These are phyloP conservation scores for Dictyostelium brefeldianum DNA, from an alignment of 78 protist species.

Conservation along the genomic window DNA sequence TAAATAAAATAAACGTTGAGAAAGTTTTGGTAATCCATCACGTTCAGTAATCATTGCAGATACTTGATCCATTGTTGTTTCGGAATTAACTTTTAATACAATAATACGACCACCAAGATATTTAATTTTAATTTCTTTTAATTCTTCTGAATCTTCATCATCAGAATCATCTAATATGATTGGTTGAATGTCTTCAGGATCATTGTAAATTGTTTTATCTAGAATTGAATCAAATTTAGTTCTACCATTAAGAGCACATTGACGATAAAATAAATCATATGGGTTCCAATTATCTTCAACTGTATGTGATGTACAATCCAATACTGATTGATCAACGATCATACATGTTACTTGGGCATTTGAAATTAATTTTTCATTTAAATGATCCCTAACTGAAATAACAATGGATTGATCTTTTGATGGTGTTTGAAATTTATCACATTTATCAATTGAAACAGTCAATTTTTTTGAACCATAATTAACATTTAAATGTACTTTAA, in stretches of 20 bases:
- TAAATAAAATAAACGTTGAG: slow-evolving; percentile 29
- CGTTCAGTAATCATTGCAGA: slow-evolving; percentile 11
- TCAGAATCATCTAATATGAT: neutral
- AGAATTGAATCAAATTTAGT: neutral
- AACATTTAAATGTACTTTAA: neutral
- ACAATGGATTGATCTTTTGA: neutral
- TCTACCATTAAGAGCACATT: neutral
- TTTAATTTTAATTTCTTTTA: neutral
- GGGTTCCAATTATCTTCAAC: neutral
- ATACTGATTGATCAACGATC: slow-evolving; percentile 43
- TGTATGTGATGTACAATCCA: neutral
- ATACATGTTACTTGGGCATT: slow-evolving; percentile 31
- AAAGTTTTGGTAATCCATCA: slow-evolving; percentile 48
- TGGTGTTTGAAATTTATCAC: slow-evolving; percentile 37
- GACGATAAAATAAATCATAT: neutral
- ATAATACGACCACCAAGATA: slow-evolving; percentile 51
- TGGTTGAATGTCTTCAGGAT: neutral
- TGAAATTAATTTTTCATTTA: neutral
- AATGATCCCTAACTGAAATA: neutral
- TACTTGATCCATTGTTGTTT: neutral
- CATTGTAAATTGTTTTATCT: neutral
- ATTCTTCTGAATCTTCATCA: neutral
- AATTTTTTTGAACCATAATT: neutral
- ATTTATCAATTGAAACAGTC: neutral
- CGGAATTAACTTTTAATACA: neutral